Evolutionary conservation across 2,329 filamentous ascomycete species (phyloP), one percentile per base, ranked within the genome.

Genomic region (Graphium sp.): DNA sequence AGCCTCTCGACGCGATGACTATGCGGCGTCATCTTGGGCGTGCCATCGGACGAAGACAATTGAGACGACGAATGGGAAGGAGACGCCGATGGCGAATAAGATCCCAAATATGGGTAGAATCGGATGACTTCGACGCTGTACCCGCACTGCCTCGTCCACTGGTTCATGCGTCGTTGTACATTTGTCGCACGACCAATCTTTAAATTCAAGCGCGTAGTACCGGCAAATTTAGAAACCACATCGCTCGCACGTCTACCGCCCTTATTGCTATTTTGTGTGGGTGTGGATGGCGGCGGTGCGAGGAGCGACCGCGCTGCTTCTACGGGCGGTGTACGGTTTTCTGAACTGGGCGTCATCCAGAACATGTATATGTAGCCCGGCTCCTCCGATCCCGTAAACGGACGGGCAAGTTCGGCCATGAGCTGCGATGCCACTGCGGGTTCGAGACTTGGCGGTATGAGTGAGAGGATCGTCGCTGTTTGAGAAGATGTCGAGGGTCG

Each of bases 301-400:
- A 75, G 60, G 27, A 79, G 56, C 8, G 67, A 63, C 7, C 68
- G 60, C 13, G 69, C 66, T 24, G 70, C 58, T 36, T 71, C 74
- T 20, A 59, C 57, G 0, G 74, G 60, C 0, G 69, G 60, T 1
- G 62, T 55, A 0, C 66, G 49, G 0, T 60, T 47, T 6, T 68
- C 53, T 3, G 62, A 64, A 3, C 24, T 17, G 18, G 83, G 74
- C 0, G 83, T 94, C 14, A 94, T 64, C 84, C 87, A 94, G 62
- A 95, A 98, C 51, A 98, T 92, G 62, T 98, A 98, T 39, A 98
- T 95, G 55, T 89, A 98, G 21, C 89, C 89, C 9, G 77, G 60
- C 40, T 91, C 81, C 14, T 69, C 58, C 0, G 82, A 84, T 25
- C 85, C 67, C 2, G 48, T 43, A 20, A 45, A 47, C 62, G 83